Conservation (phyloP, 345 rosid species). For the Eucalyptus tenuipes region DNA sequence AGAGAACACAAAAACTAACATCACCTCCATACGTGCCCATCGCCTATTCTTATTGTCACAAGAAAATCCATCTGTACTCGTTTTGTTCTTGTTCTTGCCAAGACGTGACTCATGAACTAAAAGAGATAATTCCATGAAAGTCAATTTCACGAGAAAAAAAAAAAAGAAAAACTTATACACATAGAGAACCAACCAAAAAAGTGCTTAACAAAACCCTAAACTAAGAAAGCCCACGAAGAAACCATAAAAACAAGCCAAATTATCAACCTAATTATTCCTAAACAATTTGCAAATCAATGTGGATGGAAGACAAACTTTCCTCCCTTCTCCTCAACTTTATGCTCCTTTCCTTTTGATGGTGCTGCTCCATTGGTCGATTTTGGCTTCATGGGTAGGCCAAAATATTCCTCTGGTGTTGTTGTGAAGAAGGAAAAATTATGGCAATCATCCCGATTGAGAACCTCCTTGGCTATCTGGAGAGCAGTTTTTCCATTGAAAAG, state of each 20-base stretch:
- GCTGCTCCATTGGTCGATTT: not conserved
- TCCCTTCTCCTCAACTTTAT: not conserved
- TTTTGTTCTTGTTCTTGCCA: too few relatives aligned
- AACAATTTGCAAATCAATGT: not conserved
- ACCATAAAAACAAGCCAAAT: not conserved
- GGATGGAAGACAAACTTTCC: not conserved
- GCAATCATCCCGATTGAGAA: not conserved
- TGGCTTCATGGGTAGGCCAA: not conserved
- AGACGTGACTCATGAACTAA: too few relatives aligned
- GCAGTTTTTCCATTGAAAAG: not conserved
- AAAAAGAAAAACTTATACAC: too few relatives aligned
- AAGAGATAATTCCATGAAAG: too few relatives aligned
- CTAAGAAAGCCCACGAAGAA: too few relatives aligned
- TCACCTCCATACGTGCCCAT: accelerated
- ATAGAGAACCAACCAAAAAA: too few relatives aligned
- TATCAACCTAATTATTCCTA: not conserved
- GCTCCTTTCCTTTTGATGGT: not conserved
- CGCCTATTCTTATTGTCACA: too few relatives aligned
- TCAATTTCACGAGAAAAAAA: too few relatives aligned
- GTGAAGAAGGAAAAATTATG: not conserved
- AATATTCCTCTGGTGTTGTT: not conserved
- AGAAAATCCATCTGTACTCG: too few relatives aligned
- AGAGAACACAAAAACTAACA: too few relatives aligned
- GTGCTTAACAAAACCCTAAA: too few relatives aligned
- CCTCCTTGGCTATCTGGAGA: not conserved